Conservation (phyloP, 352 stramenopile species). For the Thalassiosira hispida region DNA sequence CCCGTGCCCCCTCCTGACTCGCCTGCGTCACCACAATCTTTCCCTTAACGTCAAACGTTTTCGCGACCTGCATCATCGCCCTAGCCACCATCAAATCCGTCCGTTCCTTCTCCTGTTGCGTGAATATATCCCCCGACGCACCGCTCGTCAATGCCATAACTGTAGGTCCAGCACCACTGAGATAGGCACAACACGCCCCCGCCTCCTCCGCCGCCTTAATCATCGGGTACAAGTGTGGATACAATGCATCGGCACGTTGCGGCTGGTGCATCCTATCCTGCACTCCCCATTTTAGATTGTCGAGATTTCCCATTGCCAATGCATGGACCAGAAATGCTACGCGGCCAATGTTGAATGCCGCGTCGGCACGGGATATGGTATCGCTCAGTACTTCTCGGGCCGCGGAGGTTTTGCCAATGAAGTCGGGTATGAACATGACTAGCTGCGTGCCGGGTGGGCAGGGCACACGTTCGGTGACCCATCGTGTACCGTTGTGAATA, state of each 20-base stretch:
- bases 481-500: conserved; percentile 94
- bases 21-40: conserved; percentile 97
- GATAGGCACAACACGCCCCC: conserved; percentile 93
- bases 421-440: conserved; percentile 98
- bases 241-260: conserved; percentile 93
- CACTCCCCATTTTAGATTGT: conserved; percentile 94
- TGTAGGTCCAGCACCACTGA: conserved; percentile 96
- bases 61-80: conserved; percentile 94
- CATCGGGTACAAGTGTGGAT: conserved; percentile 89
- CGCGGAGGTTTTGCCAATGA: conserved; percentile 91
- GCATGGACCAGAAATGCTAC: conserved; percentile 97
- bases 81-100: conserved; percentile 91
- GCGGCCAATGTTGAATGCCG: conserved; percentile 95
- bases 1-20: conserved; percentile 94
- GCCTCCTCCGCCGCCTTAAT: conserved; percentile 95
- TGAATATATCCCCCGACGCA: conserved; percentile 98
- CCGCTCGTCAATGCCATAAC: conserved; percentile 98
- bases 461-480: conserved; percentile 96
- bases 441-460: conserved; percentile 95
- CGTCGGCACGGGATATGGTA: conserved; percentile 90
- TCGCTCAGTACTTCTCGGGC: conserved; percentile 88
- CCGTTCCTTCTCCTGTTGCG: conserved; percentile 91
- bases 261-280: conserved; percentile 93
- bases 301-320: conserved; percentile 94
- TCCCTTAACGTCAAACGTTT: conserved; percentile 91